A percentile compares a stretch with the other conserved stretches of the same genome.
These are phyloP conservation scores for Umbellularia californica DNA, from an alignment of 164 flowering plant genomes.

Conservation along the genomic window DNA sequence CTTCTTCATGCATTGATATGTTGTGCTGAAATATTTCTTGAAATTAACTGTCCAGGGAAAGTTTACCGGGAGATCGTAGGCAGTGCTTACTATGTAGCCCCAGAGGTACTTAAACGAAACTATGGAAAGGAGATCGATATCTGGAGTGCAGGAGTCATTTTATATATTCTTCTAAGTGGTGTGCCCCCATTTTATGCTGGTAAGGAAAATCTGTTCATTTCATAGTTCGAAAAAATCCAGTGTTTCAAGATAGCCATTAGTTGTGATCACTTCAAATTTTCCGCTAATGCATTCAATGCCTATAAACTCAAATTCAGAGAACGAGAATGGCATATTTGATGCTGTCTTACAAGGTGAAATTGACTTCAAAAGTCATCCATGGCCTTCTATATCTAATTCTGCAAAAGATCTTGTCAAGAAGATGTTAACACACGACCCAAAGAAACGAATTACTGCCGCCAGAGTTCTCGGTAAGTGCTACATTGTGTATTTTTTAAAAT, in stretches of 20 bases:
- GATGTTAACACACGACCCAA: slow-evolving; percentile 70
- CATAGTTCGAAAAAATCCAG: too few relatives aligned
- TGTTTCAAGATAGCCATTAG: background rate
- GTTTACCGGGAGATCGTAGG: slow-evolving; percentile 71
- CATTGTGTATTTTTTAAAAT: background rate
- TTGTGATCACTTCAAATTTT: background rate
- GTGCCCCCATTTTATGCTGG: slow-evolving; percentile 93
- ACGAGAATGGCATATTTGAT: slow-evolving; percentile 67
- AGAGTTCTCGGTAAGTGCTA: slow-evolving; percentile 64
- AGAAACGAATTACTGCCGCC: slow-evolving; percentile 70
- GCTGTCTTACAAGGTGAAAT: slow-evolving; percentile 44
- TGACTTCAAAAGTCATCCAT: slow-evolving; percentile 63
- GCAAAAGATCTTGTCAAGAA: slow-evolving; percentile 80
- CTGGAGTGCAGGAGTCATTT: slow-evolving; percentile 94
- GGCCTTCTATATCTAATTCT: slow-evolving; percentile 73
- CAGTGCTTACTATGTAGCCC: slow-evolving; percentile 91
- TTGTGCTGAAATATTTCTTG: background rate
- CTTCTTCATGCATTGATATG: background rate
- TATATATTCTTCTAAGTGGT: slow-evolving; percentile 84
- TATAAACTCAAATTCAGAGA: slow-evolving; percentile 42
- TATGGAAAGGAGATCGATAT: slow-evolving; percentile 92
- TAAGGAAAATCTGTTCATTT: slow-evolving; percentile 16
- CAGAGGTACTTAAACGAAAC: slow-evolving; percentile 58
- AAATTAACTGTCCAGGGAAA: slow-evolving; percentile 37
- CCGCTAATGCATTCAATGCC: background rate